These are phyloP conservation scores for Datura wrightii DNA, from an alignment of 257 asterid species.

Conservation along the genomic window DNA sequence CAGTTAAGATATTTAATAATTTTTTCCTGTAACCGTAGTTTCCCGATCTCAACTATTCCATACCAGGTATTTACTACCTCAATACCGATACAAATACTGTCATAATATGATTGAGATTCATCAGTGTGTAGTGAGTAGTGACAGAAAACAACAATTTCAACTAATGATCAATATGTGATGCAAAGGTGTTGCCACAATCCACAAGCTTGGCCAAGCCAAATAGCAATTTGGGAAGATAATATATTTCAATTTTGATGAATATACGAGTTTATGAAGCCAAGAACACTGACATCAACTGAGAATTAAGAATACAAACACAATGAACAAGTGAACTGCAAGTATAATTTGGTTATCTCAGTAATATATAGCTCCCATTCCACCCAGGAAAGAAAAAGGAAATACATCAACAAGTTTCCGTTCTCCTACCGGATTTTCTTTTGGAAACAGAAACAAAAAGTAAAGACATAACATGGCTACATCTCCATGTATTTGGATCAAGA, in stretches of 20 bases:
- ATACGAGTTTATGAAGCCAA: slow-evolving; percentile 1
- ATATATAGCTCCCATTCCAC: slow-evolving; percentile 20
- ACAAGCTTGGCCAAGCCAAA: not conserved
- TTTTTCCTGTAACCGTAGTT: not conserved
- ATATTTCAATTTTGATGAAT: not conserved
- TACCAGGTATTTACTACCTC: not conserved
- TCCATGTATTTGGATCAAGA: not conserved
- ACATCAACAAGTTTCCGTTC: slow-evolving; percentile 12
- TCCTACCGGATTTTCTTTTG: not conserved
- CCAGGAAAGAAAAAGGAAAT: not conserved
- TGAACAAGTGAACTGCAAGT: slow-evolving; percentile 20
- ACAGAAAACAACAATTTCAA: too few relatives aligned
- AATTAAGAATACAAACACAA: slow-evolving; percentile 7
- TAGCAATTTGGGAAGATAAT: not conserved
- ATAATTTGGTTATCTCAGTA: slow-evolving; percentile 5
- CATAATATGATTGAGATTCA: too few relatives aligned
- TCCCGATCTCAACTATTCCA: not conserved
- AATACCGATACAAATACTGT: not conserved
- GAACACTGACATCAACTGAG: not conserved
- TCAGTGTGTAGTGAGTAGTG: too few relatives aligned
- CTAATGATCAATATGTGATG: not conserved
- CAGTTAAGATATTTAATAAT: too few relatives aligned
- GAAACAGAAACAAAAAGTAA: not conserved
- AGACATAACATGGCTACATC: not conserved
- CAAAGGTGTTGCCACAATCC: not conserved